Evolutionary conservation across 352 stramenopile species (phyloP), one percentile per base, ranked within the genome.

Genomic region (Globisporangium parvum): DNA sequence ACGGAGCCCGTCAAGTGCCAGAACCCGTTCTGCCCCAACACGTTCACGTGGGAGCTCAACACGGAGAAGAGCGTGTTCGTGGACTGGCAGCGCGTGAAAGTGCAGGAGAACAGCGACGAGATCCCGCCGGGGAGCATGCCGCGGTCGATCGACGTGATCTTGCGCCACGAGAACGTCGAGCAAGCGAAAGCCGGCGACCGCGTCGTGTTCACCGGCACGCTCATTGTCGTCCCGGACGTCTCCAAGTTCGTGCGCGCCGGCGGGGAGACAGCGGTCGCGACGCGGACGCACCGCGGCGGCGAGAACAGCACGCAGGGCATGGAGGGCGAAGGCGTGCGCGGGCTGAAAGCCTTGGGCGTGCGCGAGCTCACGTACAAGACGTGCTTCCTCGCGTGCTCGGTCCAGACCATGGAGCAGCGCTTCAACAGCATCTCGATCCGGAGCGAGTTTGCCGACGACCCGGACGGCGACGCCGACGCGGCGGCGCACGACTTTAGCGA

Each of bases 71-170:
- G 82, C 21, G 82, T 97, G 35, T 99, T 99, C 65, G 93, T 98
- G 14, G 98, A 99, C 69, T 99, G 96, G 97, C 98, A 99, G 75
- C 89, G 96, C 31, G 73, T 99, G 37, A 92, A 97, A 44, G 93
- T 99, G 20, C 98, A 99, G 73, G 98, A 99, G 67, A 98, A 98
- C 69, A 93, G 93, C 39, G 92, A 99, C 60, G 96, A 99, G 63
- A 99, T 99, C 58, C 97, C 98, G n/a, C 80, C 97, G 0, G 98
- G 97, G 15, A 95, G 70, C 49, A 98, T 99, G 95, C 98, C 98
- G 6, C 72, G 97, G 11, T 96, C 85, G 1, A 92, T 99, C 51
- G 96, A 99, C 63, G 90, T 99, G 11, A 97, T 99, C 57, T 65
- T 99, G 35, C 72, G 96, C n/a, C 90, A 98, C 66, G 96, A 99